Evolutionary conservation across 164 flowering plant species (phyloP).

Genomic region (Hamamelis virginiana): DNA sequence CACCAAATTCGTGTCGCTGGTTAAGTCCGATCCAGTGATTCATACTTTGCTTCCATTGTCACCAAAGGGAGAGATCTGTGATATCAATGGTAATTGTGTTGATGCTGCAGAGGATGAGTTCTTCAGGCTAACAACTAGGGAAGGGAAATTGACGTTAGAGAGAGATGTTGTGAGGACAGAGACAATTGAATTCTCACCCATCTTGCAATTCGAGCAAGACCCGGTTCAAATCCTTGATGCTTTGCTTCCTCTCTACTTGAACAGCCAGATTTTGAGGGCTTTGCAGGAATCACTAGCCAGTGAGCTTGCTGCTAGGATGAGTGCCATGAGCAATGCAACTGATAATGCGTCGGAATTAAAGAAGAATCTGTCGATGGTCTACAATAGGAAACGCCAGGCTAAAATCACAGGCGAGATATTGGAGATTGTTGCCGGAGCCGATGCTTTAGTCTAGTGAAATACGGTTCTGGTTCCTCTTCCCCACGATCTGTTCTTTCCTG

Average conservation of each 20-base stretch:
- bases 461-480: neutral
- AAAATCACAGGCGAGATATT: conserved; percentile 87
- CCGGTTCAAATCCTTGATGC: conserved; percentile 95
- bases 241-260: conserved; percentile 76
- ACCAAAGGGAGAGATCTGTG: conserved; percentile 61
- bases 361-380: conserved; percentile 50
- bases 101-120: conserved; percentile 82
- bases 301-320: conserved; percentile 92
- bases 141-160: conserved; percentile 75
- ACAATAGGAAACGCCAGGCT: conserved; percentile 70
- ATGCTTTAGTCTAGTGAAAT: conserved; percentile 34
- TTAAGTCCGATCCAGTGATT: conserved; percentile 74
- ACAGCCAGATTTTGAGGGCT: conserved; percentile 84
- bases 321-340: conserved; percentile 78
- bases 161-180: conserved; percentile 42
- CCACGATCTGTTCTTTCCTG: conserved; percentile 11
- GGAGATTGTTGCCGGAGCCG: conserved; percentile 94
- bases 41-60: conserved; percentile 81
- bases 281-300: conserved; percentile 90
- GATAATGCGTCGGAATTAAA: conserved; percentile 85
- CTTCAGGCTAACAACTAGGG: conserved; percentile 75
- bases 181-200: conserved; percentile 40
- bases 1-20: conserved; percentile 77
- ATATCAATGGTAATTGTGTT: conserved; percentile 64
- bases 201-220: conserved; percentile 85